These are phyloP conservation scores for Didymellaceae sp. DNA, from an alignment of 2,329 filamentous ascomycete species.

Conservation along the genomic window DNA sequence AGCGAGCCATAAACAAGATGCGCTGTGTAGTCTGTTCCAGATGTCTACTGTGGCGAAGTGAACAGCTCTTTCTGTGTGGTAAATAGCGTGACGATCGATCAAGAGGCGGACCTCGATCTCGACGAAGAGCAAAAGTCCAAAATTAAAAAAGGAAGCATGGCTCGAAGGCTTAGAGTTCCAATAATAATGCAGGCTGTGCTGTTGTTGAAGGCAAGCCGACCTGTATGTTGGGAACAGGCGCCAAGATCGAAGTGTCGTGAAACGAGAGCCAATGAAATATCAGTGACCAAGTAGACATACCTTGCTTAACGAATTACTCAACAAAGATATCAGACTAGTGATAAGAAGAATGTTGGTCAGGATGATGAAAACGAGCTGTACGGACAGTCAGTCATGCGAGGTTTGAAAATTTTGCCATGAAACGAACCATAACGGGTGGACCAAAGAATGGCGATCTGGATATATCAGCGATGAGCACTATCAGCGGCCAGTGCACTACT, in stretches of 20 bases:
- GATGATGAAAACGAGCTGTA: conserved; percentile 72
- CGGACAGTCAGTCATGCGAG: conserved; percentile 34
- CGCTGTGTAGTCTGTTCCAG: too few species aligned
- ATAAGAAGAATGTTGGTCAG: conserved; percentile 80
- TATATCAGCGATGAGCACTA: conserved; percentile 19
- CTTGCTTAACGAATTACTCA: conserved; percentile 75
- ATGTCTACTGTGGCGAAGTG: too few species aligned
- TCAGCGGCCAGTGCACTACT: neutral
- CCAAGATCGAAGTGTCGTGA: conserved; percentile 13
- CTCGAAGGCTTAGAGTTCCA: conserved; percentile 13
- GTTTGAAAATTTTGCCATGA: conserved; percentile 11
- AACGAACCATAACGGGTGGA: conserved; percentile 58
- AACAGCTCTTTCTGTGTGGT: too few species aligned
- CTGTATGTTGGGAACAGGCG: conserved; percentile 16
- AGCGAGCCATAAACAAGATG: too few species aligned
- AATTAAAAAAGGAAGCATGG: conserved; percentile 5
- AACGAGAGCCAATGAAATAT: conserved; percentile 28
- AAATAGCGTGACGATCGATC: too few species aligned
- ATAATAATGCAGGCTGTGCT: conserved; percentile 29
- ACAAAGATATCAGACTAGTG: conserved; percentile 77
- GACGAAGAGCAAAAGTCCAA: too few species aligned
- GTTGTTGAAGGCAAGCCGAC: conserved; percentile 26
- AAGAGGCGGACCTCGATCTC: too few species aligned
- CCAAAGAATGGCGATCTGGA: conserved; percentile 59
- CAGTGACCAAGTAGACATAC: conserved; percentile 52